phyloP scores from a whole-genome alignment of 306 rosid genomes.

The Vachellia collinsii region DNA sequence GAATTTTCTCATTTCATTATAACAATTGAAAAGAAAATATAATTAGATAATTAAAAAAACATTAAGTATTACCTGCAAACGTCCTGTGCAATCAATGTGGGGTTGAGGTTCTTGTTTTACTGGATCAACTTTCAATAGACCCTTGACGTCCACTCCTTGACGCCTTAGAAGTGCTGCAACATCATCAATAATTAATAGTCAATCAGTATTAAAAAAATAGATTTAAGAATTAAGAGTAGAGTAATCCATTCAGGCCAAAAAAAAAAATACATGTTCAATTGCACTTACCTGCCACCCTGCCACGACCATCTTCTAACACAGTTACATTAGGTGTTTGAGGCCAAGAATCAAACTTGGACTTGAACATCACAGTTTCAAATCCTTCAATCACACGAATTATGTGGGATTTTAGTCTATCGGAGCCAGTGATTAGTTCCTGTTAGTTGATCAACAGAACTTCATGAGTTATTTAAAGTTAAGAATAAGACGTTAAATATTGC shows the following conservation, averaged over 20 bases:
- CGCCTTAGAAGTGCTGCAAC: constrained; percentile 90
- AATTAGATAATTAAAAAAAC: constrained; percentile 14
- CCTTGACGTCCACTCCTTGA: constrained; percentile 98
- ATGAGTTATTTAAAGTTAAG: constrained; percentile 36
- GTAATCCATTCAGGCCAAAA: constrained; percentile 32
- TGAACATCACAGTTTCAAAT: constrained; percentile 91
- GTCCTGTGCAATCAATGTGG: constrained; percentile 95
- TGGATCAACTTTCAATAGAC: constrained; percentile 85
- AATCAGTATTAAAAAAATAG: neutral
- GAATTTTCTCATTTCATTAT: constrained; percentile 24
- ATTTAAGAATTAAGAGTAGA: constrained; percentile 18
- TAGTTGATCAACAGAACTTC: constrained; percentile 37
- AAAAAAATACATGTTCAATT: constrained; percentile 32
- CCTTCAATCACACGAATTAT: constrained; percentile 92
- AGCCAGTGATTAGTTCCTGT: constrained; percentile 65
- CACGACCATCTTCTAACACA: constrained; percentile 91
- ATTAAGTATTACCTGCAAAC: constrained; percentile 72
- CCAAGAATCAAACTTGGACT: constrained; percentile 89
- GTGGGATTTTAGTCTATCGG: constrained; percentile 67
- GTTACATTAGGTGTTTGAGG: constrained; percentile 65
- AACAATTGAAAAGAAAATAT: constrained; percentile 12
- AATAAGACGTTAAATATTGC: constrained; percentile 29
- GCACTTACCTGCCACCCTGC: constrained; percentile 98
- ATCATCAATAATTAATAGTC: constrained; percentile 25
- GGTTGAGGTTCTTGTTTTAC: constrained; percentile 95